Conservation (phyloP, 192 early-diverging fungal species). For the Ambispora gerdemannii region DNA sequence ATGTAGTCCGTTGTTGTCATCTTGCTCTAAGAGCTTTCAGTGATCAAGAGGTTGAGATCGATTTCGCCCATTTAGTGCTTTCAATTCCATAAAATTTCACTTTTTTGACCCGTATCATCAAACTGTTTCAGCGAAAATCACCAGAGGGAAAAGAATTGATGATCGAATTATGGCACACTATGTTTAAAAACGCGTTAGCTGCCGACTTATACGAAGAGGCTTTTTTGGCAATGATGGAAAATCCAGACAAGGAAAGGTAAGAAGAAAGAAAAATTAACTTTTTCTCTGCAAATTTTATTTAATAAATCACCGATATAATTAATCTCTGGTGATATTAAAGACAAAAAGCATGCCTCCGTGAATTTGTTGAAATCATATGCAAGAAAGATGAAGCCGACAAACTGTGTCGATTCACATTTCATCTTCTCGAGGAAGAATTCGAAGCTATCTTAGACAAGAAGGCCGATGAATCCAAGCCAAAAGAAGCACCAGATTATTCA, state of each 20-base stretch:
- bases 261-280: too few relatives aligned
- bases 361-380: neutral
- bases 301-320: too few relatives aligned
- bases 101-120: too few relatives aligned
- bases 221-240: neutral
- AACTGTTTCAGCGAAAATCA: neutral
- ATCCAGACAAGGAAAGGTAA: neutral
- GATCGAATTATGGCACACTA: neutral
- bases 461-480: neutral
- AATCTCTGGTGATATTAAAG: too few relatives aligned
- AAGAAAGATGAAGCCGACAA: neutral
- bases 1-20: slow-evolving; percentile 1
- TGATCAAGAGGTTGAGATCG: neutral
- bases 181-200: neutral
- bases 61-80: neutral
- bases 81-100: too few relatives aligned
- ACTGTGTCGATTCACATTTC: neutral
- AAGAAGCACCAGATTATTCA: neutral
- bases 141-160: neutral
- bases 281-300: too few relatives aligned
- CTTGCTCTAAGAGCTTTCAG: slow-evolving; percentile 1
- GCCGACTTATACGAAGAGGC: neutral
- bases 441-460: neutral
- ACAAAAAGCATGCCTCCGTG: neutral
- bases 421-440: neutral